Evolutionary conservation across 148 eudicot genomes (phyloP), one percentile per base, ranked within the genome.

Genomic region (Oxyria digyna): DNA sequence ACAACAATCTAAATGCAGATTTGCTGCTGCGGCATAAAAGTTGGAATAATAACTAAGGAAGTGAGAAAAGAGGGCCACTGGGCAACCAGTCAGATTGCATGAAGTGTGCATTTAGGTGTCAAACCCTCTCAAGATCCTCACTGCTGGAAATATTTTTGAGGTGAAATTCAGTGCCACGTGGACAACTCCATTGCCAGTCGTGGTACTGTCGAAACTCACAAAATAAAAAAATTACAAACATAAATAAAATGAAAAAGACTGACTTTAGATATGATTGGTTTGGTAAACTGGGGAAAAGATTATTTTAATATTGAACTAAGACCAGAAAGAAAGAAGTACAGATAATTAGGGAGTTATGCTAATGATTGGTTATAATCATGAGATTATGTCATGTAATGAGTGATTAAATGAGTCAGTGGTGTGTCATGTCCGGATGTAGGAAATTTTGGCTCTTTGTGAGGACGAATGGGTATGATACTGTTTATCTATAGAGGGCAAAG

Each of bases 51-150:
- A 59, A 4, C 9, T 10, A 8, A 59, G 1, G 31, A 59, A 31
- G 3, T 0, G 59, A 57, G 37, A 29, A n/a, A 57, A 57, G 64
- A 57, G 64, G 64, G 65, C 10, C 38, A 59, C 18, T 14, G 65
- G 65, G 65, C 37, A 59, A 31, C 20, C 65, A 59, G 65, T 59
- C 20, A 59, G 31, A 59, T 1, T 29, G 65, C 65, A 59, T 59
- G 65, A 59, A 31, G 21, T 4, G 37, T 59, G 65, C 18, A 38
- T 59, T 54, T 54, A 59, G 65, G 65, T 59, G 65, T 29, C 65
- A 31, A 59, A 59, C 10, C 18, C 37, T 13, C n/a, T 6, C 35
- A 59, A 59, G 38, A 59, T 59, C 35, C 65, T 59, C 9, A 15
- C 37, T 59, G 9, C 31, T 29, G 65, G 37, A 29, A 6, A 59